These are phyloP conservation scores for Trichosporon sp. DNA, from an alignment of 1,284 basidiomycete species.

Conservation along the genomic window DNA sequence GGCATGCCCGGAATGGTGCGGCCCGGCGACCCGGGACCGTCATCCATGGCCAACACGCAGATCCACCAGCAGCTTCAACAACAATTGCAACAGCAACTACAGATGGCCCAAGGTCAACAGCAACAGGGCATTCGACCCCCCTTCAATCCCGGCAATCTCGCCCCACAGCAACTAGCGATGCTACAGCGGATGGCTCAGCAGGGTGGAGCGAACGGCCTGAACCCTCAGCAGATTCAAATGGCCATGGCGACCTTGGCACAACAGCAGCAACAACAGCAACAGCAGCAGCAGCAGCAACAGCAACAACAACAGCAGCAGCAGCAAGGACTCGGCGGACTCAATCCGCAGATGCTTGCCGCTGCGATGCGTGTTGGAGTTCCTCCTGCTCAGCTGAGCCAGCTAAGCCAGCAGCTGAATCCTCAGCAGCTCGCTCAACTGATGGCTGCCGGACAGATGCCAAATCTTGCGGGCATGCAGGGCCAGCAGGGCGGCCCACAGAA, in stretches of 20 bases:
- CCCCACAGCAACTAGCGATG: conserved; percentile 26
- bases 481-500: conserved; percentile 24
- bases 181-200: conserved; percentile 27
- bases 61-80: conserved; percentile 13
- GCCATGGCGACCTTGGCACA: conserved; percentile 26
- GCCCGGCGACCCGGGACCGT: conserved; percentile 30
- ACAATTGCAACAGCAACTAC: conserved; percentile 12
- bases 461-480: conserved; percentile 10
- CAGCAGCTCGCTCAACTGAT: conserved; percentile 13
- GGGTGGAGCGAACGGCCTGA: conserved; percentile 15
- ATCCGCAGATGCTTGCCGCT: conserved; percentile 17
- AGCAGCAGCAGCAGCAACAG: neutral
- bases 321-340: conserved; percentile 8
- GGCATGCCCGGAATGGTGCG: conserved; percentile 7
- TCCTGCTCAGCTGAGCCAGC: conserved; percentile 8
- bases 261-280: conserved; percentile 2
- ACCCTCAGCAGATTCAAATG: conserved; percentile 32
- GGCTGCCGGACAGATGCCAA: neutral
- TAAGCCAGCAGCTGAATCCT: conserved; percentile 9
- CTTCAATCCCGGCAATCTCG: conserved; percentile 21
- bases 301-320: conserved; percentile 1
- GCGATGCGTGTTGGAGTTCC: conserved; percentile 14
- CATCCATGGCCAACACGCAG: conserved; percentile 23
- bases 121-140: conserved; percentile 9
- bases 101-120: conserved; percentile 9